These are phyloP conservation scores for Corylus heterophylla DNA, from an alignment of 306 rosid species.

Conservation along the genomic window DNA sequence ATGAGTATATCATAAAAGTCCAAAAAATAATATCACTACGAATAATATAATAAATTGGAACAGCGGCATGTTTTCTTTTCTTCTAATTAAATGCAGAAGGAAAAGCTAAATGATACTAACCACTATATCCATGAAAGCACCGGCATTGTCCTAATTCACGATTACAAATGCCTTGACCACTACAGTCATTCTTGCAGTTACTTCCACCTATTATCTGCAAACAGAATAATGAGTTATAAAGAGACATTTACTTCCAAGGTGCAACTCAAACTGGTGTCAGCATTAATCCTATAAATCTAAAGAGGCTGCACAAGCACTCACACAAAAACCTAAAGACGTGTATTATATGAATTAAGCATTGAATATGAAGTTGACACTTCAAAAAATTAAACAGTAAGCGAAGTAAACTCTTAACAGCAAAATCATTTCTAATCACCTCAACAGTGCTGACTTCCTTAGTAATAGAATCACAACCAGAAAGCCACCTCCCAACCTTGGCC, in stretches of 20 bases:
- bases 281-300: slow-evolving; percentile 17
- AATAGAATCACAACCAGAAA: slow-evolving; percentile 71
- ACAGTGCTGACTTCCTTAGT: slow-evolving; percentile 58
- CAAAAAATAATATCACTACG: background rate
- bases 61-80: background rate
- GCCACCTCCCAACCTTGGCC: slow-evolving; percentile 87
- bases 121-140: slow-evolving; percentile 87
- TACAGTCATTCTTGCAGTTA: slow-evolving; percentile 76
- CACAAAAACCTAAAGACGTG: background rate
- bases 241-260: slow-evolving; percentile 1
- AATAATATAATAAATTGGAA: slow-evolving; percentile 5
- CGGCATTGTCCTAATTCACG: slow-evolving; percentile 80
- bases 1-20: background rate
- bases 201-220: slow-evolving; percentile 73
- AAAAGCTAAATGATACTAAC: slow-evolving; percentile 44
- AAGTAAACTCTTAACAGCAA: background rate
- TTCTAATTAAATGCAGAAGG: slow-evolving; percentile 4
- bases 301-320: background rate
- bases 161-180: slow-evolving; percentile 82
- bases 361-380: background rate
- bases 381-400: background rate
- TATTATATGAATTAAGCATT: background rate
- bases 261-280: slow-evolving; percentile 18
- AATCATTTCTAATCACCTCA: slow-evolving; percentile 60
- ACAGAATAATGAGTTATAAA: slow-evolving; percentile 20